Percentiles rank a stretch among this genome's conserved stretches.
phyloP scores from a whole-genome alignment of 2,329 filamentous ascomycete species.

The Didymella pinodella region DNA sequence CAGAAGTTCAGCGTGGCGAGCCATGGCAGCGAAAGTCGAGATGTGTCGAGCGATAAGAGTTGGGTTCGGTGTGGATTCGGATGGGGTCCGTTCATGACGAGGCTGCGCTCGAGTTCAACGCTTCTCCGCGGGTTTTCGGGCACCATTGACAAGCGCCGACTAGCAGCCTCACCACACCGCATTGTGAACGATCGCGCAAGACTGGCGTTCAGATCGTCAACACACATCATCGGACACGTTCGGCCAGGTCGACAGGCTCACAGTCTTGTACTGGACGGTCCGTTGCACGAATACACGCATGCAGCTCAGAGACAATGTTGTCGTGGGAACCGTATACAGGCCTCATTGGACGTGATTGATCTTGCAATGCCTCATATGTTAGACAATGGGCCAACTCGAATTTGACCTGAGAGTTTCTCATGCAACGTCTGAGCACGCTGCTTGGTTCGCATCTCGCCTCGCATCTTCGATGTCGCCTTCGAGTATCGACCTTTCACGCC shows the following conservation, averaged over 20 bases:
- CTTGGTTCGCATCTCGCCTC: conserved; percentile 32
- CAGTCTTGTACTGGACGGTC: not conserved
- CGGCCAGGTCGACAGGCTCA: not conserved
- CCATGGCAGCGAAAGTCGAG: not conserved
- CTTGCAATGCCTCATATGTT: conserved; percentile 1
- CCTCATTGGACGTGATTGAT: not conserved
- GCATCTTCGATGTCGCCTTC: conserved; percentile 48
- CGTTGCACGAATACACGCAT: not conserved
- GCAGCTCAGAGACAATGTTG: not conserved
- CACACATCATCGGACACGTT: not conserved
- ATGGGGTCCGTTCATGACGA: conserved; percentile 10
- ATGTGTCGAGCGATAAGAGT: conserved; percentile 22
- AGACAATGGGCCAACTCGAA: conserved; percentile 58
- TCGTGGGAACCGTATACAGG: not conserved
- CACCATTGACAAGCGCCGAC: conserved; percentile 7
- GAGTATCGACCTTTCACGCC: conserved; percentile 70
- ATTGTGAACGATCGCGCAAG: not conserved
- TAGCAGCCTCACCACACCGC: not conserved
- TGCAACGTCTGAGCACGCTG: conserved; percentile 60
- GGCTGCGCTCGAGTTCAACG: conserved; percentile 9
- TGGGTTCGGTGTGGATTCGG: conserved; percentile 5
- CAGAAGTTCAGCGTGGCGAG: not conserved
- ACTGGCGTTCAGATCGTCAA: not conserved
- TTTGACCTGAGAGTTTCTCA: conserved; percentile 53
- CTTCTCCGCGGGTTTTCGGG: conserved; percentile 28